These are phyloP conservation scores for Trichocomaceae sp. DNA, from an alignment of 2,329 filamentous ascomycete genomes.

Conservation along the genomic window DNA sequence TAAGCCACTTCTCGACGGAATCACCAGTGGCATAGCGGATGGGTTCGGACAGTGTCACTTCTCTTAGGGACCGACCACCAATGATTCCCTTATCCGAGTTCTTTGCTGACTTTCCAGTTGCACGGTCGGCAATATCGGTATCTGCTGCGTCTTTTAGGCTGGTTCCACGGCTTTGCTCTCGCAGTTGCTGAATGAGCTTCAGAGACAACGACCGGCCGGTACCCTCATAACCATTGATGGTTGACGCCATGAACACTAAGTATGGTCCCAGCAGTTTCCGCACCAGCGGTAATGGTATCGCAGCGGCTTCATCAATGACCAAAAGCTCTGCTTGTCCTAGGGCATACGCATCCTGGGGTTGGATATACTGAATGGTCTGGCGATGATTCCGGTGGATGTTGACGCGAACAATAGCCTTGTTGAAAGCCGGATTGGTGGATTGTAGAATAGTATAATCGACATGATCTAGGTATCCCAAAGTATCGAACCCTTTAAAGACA, in stretches of 20 bases:
- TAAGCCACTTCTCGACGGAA: slow-evolving; percentile 91
- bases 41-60: slow-evolving; percentile 87
- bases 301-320: slow-evolving; percentile 95
- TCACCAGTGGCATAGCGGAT: slow-evolving; percentile 92
- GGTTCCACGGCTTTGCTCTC: slow-evolving; percentile 76
- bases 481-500: slow-evolving; percentile 96
- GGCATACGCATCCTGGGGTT: slow-evolving; percentile 91
- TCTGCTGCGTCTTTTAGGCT: slow-evolving; percentile 50
- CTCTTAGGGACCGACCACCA: slow-evolving; percentile 72
- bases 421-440: slow-evolving; percentile 96
- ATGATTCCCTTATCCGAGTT: slow-evolving; percentile 51
- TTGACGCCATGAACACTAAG: slow-evolving; percentile 97
- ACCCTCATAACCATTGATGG: slow-evolving; percentile 97
- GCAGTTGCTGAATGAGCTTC: slow-evolving; percentile 93
- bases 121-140: slow-evolving; percentile 66
- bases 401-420: slow-evolving; percentile 95
- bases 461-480: slow-evolving; percentile 87
- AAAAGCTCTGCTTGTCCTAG: slow-evolving; percentile 90
- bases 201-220: slow-evolving; percentile 90
- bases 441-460: slow-evolving; percentile 97
- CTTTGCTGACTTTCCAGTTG: slow-evolving; percentile 67
- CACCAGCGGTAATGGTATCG: slow-evolving; percentile 88
- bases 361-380: slow-evolving; percentile 97
- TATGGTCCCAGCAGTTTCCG: slow-evolving; percentile 94
- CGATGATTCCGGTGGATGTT: slow-evolving; percentile 92